Percentiles rank a stretch among this genome's conserved stretches.
These are phyloP conservation scores for Colletotrichum salicis DNA, from an alignment of 2,329 filamentous ascomycete species.

Conservation along the genomic window DNA sequence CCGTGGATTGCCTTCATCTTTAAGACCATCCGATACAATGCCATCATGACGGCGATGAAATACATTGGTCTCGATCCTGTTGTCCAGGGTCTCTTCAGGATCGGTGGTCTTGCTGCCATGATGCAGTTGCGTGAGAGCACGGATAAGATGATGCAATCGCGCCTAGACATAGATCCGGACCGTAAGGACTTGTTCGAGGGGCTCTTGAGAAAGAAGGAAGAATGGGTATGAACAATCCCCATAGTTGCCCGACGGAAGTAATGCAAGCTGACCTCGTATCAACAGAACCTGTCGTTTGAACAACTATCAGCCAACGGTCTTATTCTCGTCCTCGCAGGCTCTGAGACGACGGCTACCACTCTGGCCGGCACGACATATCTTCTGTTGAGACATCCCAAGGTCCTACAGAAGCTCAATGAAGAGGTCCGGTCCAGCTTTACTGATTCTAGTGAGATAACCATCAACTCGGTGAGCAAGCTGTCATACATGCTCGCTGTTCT, in stretches of 20 bases:
- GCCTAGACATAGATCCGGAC: conserved; percentile 9
- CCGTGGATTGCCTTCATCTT: conserved; percentile 42
- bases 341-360: conserved; percentile 57
- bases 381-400: conserved; percentile 45
- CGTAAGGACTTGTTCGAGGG: conserved; percentile 34
- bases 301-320: conserved; percentile 34
- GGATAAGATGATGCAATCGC: conserved; percentile 8
- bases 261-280: background rate
- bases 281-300: conserved; percentile 8
- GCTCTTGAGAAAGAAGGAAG: conserved; percentile 28
- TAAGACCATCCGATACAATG: conserved; percentile 1
- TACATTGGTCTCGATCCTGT: conserved; percentile 4
- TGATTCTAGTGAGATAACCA: conserved; percentile 49
- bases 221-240: conserved; percentile 11
- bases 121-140: background rate
- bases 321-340: conserved; percentile 48
- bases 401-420: conserved; percentile 43
- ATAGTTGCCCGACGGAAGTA: background rate
- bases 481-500: conserved; percentile 53
- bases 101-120: conserved; percentile 13
- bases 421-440: conserved; percentile 54
- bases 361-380: conserved; percentile 54
- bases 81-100: conserved; percentile 4
- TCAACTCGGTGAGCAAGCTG: conserved; percentile 44
- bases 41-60: conserved; percentile 10